These are phyloP conservation scores for Prunus davidiana DNA, from an alignment of 306 rosid genomes.

Conservation along the genomic window DNA sequence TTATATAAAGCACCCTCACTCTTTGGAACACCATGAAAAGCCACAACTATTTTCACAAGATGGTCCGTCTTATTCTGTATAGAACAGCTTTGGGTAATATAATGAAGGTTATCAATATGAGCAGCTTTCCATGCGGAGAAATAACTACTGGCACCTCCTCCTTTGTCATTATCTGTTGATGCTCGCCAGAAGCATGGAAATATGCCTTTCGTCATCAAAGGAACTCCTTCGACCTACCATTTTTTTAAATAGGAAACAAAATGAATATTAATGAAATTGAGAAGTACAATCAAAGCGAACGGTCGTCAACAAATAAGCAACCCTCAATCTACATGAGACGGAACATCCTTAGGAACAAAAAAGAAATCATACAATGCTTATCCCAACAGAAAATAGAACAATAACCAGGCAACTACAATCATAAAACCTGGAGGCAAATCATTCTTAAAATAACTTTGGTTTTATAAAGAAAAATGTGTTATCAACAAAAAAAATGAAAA, in stretches of 20 bases:
- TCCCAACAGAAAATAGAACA: neutral
- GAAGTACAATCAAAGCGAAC: neutral
- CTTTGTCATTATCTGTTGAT: slow-evolving; percentile 87
- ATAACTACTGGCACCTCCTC: slow-evolving; percentile 66
- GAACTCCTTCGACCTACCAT: slow-evolving; percentile 66
- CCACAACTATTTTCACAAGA: slow-evolving; percentile 41
- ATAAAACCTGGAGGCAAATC: neutral
- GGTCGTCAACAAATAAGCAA: neutral
- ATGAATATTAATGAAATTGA: neutral
- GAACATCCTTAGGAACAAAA: neutral
- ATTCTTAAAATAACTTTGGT: neutral
- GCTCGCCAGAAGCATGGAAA: slow-evolving; percentile 94
- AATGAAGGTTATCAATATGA: slow-evolving; percentile 52
- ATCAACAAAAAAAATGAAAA: neutral
- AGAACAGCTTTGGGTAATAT: slow-evolving; percentile 57
- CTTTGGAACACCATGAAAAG: slow-evolving; percentile 52
- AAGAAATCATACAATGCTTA: neutral
- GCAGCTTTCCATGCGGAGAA: slow-evolving; percentile 78
- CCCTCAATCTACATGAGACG: neutral
- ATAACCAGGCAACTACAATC: neutral
- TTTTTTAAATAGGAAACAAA: neutral
- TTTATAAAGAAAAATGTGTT: neutral
- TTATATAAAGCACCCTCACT: slow-evolving; percentile 24
- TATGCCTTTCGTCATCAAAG: slow-evolving; percentile 63
- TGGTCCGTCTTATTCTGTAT: slow-evolving; percentile 34